Conservation (phyloP, 345 rosid species). For the Linum usitatissimum region DNA sequence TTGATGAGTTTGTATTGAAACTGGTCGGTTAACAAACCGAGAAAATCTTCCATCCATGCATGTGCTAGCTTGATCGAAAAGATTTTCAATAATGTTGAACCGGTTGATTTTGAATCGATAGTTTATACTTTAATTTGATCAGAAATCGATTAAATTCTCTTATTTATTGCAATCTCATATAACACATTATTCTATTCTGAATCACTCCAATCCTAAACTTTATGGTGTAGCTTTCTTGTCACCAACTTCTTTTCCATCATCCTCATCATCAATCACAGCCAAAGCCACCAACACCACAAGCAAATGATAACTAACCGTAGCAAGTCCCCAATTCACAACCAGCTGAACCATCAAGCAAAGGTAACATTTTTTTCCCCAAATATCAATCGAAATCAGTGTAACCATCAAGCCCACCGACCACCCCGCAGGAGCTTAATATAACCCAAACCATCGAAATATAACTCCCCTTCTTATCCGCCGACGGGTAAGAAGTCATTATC, state of each 20-base stretch:
- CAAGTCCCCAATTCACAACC: conserved; percentile 71
- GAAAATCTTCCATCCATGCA: too few relatives aligned
- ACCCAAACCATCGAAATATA: conserved; percentile 65
- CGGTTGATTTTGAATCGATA: too few relatives aligned
- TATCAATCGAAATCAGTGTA: too few relatives aligned
- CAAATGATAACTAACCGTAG: conserved; percentile 66
- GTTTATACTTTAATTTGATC: too few relatives aligned
- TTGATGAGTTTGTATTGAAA: conserved; percentile 31
- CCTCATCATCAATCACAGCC: conserved; percentile 68
- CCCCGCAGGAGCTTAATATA: conserved; percentile 63
- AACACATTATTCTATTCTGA: too few relatives aligned
- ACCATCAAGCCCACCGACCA: conserved; percentile 54
- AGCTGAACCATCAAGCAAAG: conserved; percentile 49
- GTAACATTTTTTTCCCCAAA: too few relatives aligned
- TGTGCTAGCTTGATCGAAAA: too few relatives aligned
- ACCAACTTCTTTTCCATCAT: conserved; percentile 23
- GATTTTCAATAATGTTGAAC: too few relatives aligned
- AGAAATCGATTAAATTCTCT: too few relatives aligned
- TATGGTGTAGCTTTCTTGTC: background rate
- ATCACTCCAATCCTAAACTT: too few relatives aligned
- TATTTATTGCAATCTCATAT: too few relatives aligned
- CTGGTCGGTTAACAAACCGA: too few relatives aligned
- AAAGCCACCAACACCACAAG: conserved; percentile 47
- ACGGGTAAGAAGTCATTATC: conserved; percentile 88
- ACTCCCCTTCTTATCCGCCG: conserved; percentile 59